Evolutionary conservation across 805 yeast species (phyloP), one percentile per base, ranked within the genome.

Genomic region (Zygosaccharomyces bisporus): DNA sequence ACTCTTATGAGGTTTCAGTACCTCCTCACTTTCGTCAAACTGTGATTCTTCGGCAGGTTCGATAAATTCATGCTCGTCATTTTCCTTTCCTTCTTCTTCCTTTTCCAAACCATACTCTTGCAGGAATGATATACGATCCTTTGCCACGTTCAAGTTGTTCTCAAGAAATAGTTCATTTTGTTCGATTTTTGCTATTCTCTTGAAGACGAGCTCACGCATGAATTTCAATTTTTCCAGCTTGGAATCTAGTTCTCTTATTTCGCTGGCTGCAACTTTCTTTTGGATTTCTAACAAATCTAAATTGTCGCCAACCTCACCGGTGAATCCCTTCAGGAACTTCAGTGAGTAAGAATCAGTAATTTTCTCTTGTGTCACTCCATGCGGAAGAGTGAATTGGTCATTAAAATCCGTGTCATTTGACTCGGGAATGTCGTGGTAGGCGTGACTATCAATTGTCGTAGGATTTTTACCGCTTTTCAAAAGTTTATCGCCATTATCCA

Each of bases 231-330:
- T 72, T 34, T 72, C 69, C 31, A 84, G 74, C 52, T 79, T 74
- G 29, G 57, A 58, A 58, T 84, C 91, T 27, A 84, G 69, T 43
- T 81, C 90, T 40, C 69, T 64, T 24, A 84, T 79, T 55, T 84
- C 90, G 53, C 70, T 71, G 1, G 85, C 73, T 0, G 86, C 79
- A 31, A 82, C 60, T 16, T 80, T 79, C 58, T 84, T 82, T 41
- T 84, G 74, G 19, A 84, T 72, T 50, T 80, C 83, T 45, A 81
- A 60, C 13, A 77, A 61, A 45, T 79, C 83, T 51, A 82, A 62
- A 41, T 68, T 71, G 45, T 72, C 70, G 29, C 66, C 67, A 10
- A 80, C 65, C 7, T 62, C 63, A 8, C 66, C 61, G 46, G 70
- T 69, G 45, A 66, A 72, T 4, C 55, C 55, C 10, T 53, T 53